Evolutionary conservation across 2,329 filamentous ascomycete genomes (phyloP).

Genomic region (Lachnellula suecica): DNA sequence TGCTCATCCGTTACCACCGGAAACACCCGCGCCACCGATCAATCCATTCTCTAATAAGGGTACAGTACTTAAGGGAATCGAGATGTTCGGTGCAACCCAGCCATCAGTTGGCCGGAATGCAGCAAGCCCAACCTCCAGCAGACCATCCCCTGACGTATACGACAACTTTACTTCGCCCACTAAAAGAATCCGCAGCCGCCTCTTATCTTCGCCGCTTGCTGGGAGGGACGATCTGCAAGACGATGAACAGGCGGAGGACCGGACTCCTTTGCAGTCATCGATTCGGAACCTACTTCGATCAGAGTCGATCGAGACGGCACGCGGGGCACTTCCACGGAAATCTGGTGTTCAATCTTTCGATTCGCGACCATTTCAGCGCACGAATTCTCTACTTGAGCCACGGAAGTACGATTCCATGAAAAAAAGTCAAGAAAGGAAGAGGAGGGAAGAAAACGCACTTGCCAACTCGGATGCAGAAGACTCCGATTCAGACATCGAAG

Average conservation of each 20-base stretch:
- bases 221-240: constrained; percentile 1
- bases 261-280: constrained; percentile 17
- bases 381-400: constrained; percentile 16
- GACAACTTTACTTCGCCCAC: constrained; percentile 22
- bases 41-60: constrained; percentile 33
- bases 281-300: constrained; percentile 15
- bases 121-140: constrained; percentile 27
- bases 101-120: constrained; percentile 24
- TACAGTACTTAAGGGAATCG: constrained; percentile 27
- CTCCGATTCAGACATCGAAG: constrained; percentile 26
- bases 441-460: not conserved
- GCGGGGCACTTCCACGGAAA: not conserved
- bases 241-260: not conserved
- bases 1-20: constrained; percentile 11
- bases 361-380: constrained; percentile 2
- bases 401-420: constrained; percentile 28
- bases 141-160: constrained; percentile 31
- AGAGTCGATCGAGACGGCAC: constrained; percentile 7
- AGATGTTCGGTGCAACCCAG: constrained; percentile 33
- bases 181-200: constrained; percentile 2
- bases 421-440: constrained; percentile 29
- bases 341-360: constrained; percentile 19
- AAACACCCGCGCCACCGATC: constrained; percentile 28
- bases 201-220: constrained; percentile 24
- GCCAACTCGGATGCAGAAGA: constrained; percentile 13